Conservation (phyloP, 1,139 yeast species). For the Pichia cactophila region DNA sequence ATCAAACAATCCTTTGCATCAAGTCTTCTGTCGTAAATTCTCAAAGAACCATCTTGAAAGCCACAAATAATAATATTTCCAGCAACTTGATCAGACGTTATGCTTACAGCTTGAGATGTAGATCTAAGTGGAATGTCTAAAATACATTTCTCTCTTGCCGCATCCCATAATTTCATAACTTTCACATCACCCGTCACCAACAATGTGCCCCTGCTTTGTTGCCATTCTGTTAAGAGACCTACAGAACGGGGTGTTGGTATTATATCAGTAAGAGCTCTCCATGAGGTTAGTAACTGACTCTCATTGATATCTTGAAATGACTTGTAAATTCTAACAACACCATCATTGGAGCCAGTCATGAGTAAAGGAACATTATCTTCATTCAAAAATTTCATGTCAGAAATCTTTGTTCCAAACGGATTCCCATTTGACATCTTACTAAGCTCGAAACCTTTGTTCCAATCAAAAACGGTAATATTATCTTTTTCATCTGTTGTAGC, state of each 20-base stretch:
- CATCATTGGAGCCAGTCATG: conserved; percentile 88
- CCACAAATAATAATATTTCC: conserved; percentile 92
- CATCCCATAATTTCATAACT: conserved; percentile 91
- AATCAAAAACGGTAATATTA: conserved; percentile 81
- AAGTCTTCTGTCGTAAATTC: conserved; percentile 85
- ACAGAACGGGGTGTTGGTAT: conserved; percentile 73
- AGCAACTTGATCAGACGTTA: conserved; percentile 92
- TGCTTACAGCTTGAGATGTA: conserved; percentile 77
- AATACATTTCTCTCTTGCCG: conserved; percentile 82
- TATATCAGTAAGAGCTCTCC: conserved; percentile 90
- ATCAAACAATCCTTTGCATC: conserved; percentile 85
- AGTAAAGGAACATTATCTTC: conserved; percentile 87
- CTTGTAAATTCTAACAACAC: conserved; percentile 79
- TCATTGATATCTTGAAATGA: conserved; percentile 54
- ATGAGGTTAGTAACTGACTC: conserved; percentile 68
- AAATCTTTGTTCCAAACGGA: conserved; percentile 80
- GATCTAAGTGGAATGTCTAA: conserved; percentile 89
- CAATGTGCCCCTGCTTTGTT: conserved; percentile 86
- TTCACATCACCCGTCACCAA: conserved; percentile 94
- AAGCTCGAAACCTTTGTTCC: conserved; percentile 54
- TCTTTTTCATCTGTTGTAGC: conserved; percentile 83
- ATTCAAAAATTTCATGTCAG: conserved; percentile 78
- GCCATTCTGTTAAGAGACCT: conserved; percentile 92
- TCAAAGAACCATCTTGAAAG: conserved; percentile 83
- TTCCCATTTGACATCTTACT: conserved; percentile 76